Conservation (phyloP, 352 stramenopile species). For the Thraustochytrium sp. region DNA sequence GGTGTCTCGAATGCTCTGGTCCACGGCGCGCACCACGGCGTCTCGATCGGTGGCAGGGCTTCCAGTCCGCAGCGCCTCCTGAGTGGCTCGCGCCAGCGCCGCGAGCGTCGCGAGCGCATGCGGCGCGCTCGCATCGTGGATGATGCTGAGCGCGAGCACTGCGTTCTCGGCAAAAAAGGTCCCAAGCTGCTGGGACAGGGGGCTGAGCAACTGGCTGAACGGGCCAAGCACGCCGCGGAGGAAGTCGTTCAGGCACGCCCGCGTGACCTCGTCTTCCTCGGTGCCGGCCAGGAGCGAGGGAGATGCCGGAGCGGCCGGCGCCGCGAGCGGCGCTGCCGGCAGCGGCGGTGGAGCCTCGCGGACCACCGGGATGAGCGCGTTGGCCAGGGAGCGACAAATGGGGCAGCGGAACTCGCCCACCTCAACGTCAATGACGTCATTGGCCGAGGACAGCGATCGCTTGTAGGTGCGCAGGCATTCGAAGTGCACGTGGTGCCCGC, state of each 20-base stretch:
- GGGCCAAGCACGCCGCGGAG: neutral
- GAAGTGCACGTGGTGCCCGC: slow-evolving; percentile 16
- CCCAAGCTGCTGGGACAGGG: neutral
- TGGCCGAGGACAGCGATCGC: neutral
- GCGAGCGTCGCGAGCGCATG: neutral
- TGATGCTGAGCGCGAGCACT: neutral
- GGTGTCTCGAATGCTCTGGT: neutral
- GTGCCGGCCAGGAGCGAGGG: no score
- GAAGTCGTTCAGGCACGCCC: no score
- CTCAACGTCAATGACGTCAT: neutral
- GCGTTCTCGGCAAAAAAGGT: neutral
- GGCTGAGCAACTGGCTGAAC: no score
- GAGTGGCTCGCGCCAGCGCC: neutral
- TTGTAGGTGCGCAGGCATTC: neutral
- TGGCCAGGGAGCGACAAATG: slow-evolving; percentile 12
- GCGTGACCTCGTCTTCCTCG: no score
- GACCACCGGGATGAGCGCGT: neutral
- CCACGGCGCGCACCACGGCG: neutral
- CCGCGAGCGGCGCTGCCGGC: neutral
- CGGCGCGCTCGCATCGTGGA: neutral
- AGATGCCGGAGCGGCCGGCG: neutral
- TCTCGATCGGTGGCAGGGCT: neutral
- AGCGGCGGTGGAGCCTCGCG: neutral
- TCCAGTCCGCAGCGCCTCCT: neutral
- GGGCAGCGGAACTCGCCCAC: slow-evolving; percentile 4